Evolutionary conservation across 768 basidiomycete species (phyloP), one percentile per base, ranked within the genome.

Genomic region (Phanerochaete carnosa): DNA sequence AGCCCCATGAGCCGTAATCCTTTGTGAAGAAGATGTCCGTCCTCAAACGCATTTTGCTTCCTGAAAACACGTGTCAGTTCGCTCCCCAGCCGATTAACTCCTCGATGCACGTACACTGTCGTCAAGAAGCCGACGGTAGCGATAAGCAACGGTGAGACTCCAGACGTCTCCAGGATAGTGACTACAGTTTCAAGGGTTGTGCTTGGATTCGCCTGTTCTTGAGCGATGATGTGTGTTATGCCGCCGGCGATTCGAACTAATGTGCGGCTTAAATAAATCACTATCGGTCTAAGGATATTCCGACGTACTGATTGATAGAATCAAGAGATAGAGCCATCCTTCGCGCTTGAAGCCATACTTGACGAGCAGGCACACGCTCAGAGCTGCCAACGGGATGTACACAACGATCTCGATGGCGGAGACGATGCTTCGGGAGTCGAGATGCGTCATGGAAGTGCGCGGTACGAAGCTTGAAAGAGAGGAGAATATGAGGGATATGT

Each of bases 271-370:
- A 29, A 39, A 28, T 60, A 45, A 62, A 61, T 52, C 19, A 37
- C 46, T 54, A 55, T 22, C 9, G 59, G 22, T 39, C 55, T n/a
- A 28, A 7, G 6, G 30, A 7, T 54, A 37, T 8, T 33, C 26
- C 2, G 1, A 35, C 12, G 45, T 32, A 75, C 84, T 68, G 62
- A 87, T 87, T 12, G 86, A 79, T 62, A 90, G 87, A 13, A 87
- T 72, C 47, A 82, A 76, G n/a, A 89, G 76, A 63, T 83, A 82
- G n/a, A 89, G 70, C 86, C 86, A 90, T 60, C 86, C 88, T 30
- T 79, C 83, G 69, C 86, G 81, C 59, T 81, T 71, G 64, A 87
- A 77, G 39, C 80, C 83, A 76, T 89, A 84, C 32, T 78, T 82
- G 53, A 78, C 66, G 51, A 79, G 72, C 50, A 87, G 70, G 45